Evolutionary conservation across 441 rosid genomes (phyloP).

Genomic region (Capsella rubella): DNA sequence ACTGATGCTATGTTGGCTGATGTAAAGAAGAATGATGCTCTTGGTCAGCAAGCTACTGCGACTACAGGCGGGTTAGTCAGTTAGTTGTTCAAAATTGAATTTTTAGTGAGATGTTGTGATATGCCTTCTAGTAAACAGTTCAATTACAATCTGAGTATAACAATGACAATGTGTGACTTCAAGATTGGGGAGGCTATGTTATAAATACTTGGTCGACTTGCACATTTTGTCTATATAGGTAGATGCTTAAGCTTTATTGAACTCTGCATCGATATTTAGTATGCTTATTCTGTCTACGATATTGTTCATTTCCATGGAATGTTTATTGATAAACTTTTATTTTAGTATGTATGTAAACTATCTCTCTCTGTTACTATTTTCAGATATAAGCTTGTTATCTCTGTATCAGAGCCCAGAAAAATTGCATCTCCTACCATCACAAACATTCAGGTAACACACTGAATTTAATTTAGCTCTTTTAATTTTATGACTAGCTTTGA

Average conservation of each 20-base stretch:
- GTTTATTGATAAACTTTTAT: neutral
- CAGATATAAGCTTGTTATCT: constrained; percentile 88
- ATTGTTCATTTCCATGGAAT: constrained; percentile 6
- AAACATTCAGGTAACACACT: constrained; percentile 76
- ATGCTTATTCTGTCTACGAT: constrained; percentile 1
- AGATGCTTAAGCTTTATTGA: constrained; percentile 17
- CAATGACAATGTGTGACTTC: constrained; percentile 9
- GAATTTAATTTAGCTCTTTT: neutral
- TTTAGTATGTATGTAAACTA: constrained; percentile 20
- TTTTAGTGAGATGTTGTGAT: neutral
- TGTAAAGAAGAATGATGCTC: constrained; percentile 81
- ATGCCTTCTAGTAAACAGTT: constrained; percentile 6
- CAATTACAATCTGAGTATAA: neutral
- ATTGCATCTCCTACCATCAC: constrained; percentile 79
- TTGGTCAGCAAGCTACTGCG: constrained; percentile 96
- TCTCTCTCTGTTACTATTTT: constrained; percentile 29
- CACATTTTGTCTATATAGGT: constrained; percentile 16
- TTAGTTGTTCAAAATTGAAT: neutral
- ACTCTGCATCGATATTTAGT: neutral
- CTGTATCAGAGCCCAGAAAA: constrained; percentile 84
- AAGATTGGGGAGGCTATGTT: constrained; percentile 16
- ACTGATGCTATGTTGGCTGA: constrained; percentile 79
- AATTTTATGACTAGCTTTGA: neutral
- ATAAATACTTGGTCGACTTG: constrained; percentile 13
- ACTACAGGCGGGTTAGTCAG: constrained; percentile 95